Evolutionary conservation across 805 yeast genomes (phyloP), one percentile per base, ranked within the genome.

Genomic region (Lipomyces starkeyi): DNA sequence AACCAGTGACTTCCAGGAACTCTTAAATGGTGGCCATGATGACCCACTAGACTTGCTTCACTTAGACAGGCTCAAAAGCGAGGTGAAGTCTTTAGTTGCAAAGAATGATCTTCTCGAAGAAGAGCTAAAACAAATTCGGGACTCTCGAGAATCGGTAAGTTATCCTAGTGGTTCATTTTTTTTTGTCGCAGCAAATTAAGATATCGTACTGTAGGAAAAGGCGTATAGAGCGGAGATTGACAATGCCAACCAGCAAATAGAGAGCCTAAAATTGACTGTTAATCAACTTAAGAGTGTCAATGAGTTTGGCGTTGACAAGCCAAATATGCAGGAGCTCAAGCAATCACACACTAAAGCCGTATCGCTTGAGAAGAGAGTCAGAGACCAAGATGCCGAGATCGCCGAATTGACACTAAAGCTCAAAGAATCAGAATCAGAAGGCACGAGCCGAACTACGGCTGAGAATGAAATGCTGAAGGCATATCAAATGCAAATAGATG

Each of bases 401-500:
- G 61, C 27, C 11, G 53, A 47, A 9, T 11, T 49, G 22, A n/a
- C 47, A 29, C 22, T 7, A 8, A 22, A 17, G 20, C 14, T 34
- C n/a, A 52, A 52, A n/a, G 52, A 43, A 54, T n/a, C 35, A 56
- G 58, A 25, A 29, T 22, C 35, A 56, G 58, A 25, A 29, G 35
- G 27, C 37, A 22, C 37, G 56, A 57, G 43, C 59, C 54, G 40
- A 52, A 27, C 13, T 3, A 13, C n/a, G n/a, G 43, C 7, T 9
- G 53, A 25, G 2, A 35, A 37, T 9, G 47, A 25, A 9, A n/a
- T n/a, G 27, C 25, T 58, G 54, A 37, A 25, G 34, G 20, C 37
- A 27, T 55, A 43, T 35, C 64, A 62, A 52, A 58, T 55, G 54
- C 68, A 43, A 9, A 20, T 66, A 2, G 59, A 63, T 17, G 65